These are phyloP conservation scores for Botrytis tulipae DNA, from an alignment of 2,329 filamentous ascomycete species.

Conservation along the genomic window DNA sequence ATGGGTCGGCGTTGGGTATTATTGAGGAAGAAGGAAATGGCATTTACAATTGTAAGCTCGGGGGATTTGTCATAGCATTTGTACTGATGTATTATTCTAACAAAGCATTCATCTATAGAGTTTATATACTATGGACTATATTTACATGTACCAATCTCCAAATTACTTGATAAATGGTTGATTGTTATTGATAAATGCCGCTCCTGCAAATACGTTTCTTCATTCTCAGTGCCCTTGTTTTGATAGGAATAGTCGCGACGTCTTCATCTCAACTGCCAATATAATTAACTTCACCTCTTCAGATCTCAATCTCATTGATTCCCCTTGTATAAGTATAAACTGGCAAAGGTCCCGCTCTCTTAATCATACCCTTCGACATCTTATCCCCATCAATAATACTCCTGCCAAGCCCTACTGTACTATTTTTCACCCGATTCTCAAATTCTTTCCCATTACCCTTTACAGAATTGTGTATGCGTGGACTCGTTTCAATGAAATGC, in stretches of 20 bases:
- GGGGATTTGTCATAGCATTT: not conserved
- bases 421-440: not conserved
- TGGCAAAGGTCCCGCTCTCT: not conserved
- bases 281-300: not conserved
- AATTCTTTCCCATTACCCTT: constrained; percentile 16
- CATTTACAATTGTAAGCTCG: not conserved
- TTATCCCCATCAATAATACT: not conserved
- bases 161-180: not conserved
- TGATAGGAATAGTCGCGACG: not conserved
- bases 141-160: not conserved
- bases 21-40: constrained; percentile 5
- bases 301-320: not conserved
- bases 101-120: constrained; percentile 18
- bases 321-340: not conserved
- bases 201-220: not conserved
- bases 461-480: not conserved
- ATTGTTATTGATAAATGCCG: not conserved
- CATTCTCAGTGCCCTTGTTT: constrained; percentile 1
- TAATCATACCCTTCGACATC: not conserved
- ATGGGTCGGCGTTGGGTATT: constrained; percentile 20
- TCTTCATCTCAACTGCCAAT: not conserved
- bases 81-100: not conserved
- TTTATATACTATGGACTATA: constrained; percentile 3
- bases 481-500: not conserved
- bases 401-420: constrained; percentile 16